Evolutionary conservation across 805 yeast genomes (phyloP), one percentile per base, ranked within the genome.

Genomic region (Myxozyma sirexii): DNA sequence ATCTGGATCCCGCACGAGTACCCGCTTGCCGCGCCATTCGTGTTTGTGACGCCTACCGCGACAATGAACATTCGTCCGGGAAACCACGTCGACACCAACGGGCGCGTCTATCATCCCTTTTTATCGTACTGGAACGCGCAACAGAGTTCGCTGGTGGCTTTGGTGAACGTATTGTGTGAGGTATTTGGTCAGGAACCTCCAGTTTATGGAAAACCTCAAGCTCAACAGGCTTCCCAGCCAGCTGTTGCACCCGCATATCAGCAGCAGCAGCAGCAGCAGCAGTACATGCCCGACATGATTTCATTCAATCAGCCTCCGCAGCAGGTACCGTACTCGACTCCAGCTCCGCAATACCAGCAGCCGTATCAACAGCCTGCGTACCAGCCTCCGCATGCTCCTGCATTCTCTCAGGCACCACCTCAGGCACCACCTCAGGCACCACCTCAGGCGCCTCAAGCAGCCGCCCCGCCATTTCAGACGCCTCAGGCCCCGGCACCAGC

Each of bases 1-100:
- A 71, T 91, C 3, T 90, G 96, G 96, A 68, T 92, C 4, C 96
- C 96, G 0, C 78, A 79, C 27, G 76, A 78, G 24, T 91, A 88
- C 65, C 97, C 97, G 0, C 66, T 68, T n/a, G 76, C 74, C 2
- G 79, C 86, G 0, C 97, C 97, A 0, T 67, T 83, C n/a, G 80
- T 84, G 0, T 87, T 78, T 68, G 82, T 91, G 10, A 77, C 80
- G 21, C 84, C 86, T 1, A 79, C 84, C n/a, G 75, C 75, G 37
- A 70, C 69, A 13, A 77, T 77, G 74, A 70, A 77, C 37, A 70
- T 86, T 17, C 77, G 77, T 42, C 87, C 91, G 0, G 86, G 87
- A 26, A 85, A 83, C 64, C 77, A 81, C 66, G 82, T 89, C 2
- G 96, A 88, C 71, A 73, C 82, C 13, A 87, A 80, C 71, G 97